Conservation (phyloP, 2,329 filamentous ascomycete genomes). For the Colletotrichum truncatum region DNA sequence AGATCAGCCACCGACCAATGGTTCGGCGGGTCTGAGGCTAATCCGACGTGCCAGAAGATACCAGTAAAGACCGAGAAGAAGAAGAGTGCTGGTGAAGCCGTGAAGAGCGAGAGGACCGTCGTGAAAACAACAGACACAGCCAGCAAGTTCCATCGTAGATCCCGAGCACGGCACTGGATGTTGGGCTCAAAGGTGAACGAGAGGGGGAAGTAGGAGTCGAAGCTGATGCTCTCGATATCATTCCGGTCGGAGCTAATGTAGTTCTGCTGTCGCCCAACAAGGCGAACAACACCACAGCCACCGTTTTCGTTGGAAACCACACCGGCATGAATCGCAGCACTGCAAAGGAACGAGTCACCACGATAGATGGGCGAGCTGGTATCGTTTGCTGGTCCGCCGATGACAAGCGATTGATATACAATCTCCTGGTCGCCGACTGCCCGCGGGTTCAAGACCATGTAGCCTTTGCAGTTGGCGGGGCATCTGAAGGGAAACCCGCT, state of each 20-base stretch:
- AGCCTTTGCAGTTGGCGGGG: slow-evolving; percentile 74
- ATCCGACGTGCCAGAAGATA: slow-evolving; percentile 88
- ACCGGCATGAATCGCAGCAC: slow-evolving; percentile 84
- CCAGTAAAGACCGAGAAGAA: slow-evolving; percentile 86
- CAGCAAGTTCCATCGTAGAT: slow-evolving; percentile 86
- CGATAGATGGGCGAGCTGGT: slow-evolving; percentile 72
- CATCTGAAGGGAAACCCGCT: slow-evolving; percentile 79
- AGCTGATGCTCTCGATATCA: slow-evolving; percentile 79
- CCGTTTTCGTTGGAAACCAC: slow-evolving; percentile 76
- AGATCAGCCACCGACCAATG: slow-evolving; percentile 74
- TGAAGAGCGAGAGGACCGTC: slow-evolving; percentile 81
- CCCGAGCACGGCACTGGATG: slow-evolving; percentile 74
- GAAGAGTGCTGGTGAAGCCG: slow-evolving; percentile 79
- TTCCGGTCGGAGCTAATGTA: slow-evolving; percentile 74
- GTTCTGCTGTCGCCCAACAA: slow-evolving; percentile 73
- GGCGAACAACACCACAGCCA: slow-evolving; percentile 82
- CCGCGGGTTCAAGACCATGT: slow-evolving; percentile 74
- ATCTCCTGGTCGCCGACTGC: slow-evolving; percentile 78
- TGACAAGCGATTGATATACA: slow-evolving; percentile 70
- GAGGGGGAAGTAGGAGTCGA: slow-evolving; percentile 90
- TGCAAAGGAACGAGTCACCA: slow-evolving; percentile 89
- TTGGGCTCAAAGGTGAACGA: slow-evolving; percentile 80
- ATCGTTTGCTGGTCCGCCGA: slow-evolving; percentile 69
- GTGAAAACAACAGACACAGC: slow-evolving; percentile 85
- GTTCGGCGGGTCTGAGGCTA: slow-evolving; percentile 87